These are phyloP conservation scores for Botrytis cinerea DNA, from an alignment of 2,329 filamentous ascomycete genomes.

Conservation along the genomic window DNA sequence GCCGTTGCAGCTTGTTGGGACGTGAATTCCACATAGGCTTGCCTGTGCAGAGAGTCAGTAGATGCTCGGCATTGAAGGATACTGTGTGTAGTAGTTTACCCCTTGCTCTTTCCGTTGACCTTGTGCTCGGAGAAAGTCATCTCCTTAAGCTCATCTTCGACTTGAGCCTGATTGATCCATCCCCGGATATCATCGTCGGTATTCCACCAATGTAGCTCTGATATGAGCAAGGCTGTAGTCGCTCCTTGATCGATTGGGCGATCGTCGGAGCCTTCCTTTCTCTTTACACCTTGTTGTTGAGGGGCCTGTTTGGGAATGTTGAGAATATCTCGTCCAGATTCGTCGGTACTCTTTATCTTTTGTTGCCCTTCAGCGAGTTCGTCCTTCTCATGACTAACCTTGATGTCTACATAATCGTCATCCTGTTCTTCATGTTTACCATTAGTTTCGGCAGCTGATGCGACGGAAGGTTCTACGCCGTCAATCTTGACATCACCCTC, in stretches of 20 bases:
- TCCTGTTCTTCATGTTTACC: slow-evolving; percentile 43
- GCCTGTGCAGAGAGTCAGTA: slow-evolving; percentile 42
- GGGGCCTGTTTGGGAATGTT: slow-evolving; percentile 44
- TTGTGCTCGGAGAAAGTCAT: slow-evolving; percentile 98
- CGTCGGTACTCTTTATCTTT: slow-evolving; percentile 47
- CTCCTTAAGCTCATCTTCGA: slow-evolving; percentile 84
- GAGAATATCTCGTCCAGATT: slow-evolving; percentile 42
- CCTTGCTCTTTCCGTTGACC: slow-evolving; percentile 98
- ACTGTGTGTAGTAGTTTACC: slow-evolving; percentile 59
- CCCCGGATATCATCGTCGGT: slow-evolving; percentile 93
- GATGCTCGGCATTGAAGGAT: neutral
- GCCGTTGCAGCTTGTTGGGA: slow-evolving; percentile 84
- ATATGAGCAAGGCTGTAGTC: slow-evolving; percentile 76
- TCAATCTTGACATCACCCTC: slow-evolving; percentile 45
- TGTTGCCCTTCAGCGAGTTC: slow-evolving; percentile 43
- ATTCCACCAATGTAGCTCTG: slow-evolving; percentile 94
- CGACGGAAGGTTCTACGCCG: slow-evolving; percentile 36
- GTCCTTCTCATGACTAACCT: slow-evolving; percentile 43
- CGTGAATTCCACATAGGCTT: slow-evolving; percentile 83
- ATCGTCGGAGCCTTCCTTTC: slow-evolving; percentile 61
- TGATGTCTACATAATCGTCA: slow-evolving; percentile 47
- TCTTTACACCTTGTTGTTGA: slow-evolving; percentile 59
- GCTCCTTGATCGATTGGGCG: slow-evolving; percentile 60
- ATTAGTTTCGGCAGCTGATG: slow-evolving; percentile 32
- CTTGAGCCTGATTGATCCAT: slow-evolving; percentile 77